Percentiles rank a stretch among this genome's conserved stretches.
Conservation (phyloP, 805 yeast genomes). For the Sugiyamaella marilandica region DNA sequence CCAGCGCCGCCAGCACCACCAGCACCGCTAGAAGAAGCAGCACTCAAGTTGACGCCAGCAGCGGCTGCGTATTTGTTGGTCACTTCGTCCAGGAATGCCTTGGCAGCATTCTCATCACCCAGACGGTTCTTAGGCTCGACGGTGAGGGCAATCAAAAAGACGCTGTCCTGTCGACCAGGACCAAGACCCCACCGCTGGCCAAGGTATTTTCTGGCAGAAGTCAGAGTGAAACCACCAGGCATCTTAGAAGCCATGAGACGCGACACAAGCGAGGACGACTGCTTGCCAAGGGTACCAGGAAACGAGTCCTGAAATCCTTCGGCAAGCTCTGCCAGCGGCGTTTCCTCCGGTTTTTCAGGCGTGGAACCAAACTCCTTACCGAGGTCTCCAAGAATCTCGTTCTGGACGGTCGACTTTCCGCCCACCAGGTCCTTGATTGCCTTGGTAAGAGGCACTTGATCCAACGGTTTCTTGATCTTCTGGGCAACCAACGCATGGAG, state of each 20-base stretch:
- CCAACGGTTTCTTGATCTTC: slow-evolving; percentile 87
- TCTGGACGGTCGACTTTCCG: slow-evolving; percentile 98
- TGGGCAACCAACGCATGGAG: slow-evolving; percentile 91
- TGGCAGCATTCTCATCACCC: slow-evolving; percentile 83
- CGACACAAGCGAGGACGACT: slow-evolving; percentile 80
- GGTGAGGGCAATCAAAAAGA: slow-evolving; percentile 74
- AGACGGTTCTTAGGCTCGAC: slow-evolving; percentile 89
- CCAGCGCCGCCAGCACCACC: slow-evolving; percentile 49
- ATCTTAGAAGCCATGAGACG: slow-evolving; percentile 93
- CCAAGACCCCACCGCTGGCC: slow-evolving; percentile 91
- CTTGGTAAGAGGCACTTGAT: slow-evolving; percentile 79
- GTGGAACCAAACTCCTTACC: slow-evolving; percentile 98
- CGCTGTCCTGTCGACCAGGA: slow-evolving; percentile 90
- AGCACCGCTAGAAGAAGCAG: slow-evolving; percentile 52
- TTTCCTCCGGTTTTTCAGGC: slow-evolving; percentile 98
- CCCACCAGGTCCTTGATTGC: slow-evolving; percentile 96
- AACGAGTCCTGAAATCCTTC: slow-evolving; percentile 91
- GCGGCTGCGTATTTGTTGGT: slow-evolving; percentile 82
- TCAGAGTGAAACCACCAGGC: slow-evolving; percentile 98
- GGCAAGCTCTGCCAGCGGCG: slow-evolving; percentile 92
- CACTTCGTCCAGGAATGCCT: slow-evolving; percentile 74
- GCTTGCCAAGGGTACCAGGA: slow-evolving; percentile 87
- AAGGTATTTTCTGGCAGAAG: slow-evolving; percentile 87
- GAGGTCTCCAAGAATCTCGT: slow-evolving; percentile 96
- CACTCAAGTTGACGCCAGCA: slow-evolving; percentile 70